phyloP scores from a whole-genome alignment of 768 basidiomycete genomes.

The Hericium coralloides region DNA sequence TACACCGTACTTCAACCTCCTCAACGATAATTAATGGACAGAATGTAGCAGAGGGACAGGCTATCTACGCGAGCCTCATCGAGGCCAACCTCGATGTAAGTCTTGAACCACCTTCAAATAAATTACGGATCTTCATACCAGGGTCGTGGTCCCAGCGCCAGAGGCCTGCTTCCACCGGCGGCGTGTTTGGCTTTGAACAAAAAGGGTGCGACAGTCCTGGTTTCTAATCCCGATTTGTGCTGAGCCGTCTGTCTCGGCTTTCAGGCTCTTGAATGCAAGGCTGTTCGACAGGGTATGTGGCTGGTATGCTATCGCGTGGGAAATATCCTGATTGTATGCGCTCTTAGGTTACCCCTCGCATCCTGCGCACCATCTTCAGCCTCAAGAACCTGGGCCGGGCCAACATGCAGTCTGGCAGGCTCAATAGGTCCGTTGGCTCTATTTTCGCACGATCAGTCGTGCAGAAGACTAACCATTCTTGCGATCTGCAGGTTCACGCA shows the following conservation, averaged over 20 bases:
- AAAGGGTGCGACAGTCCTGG: slow-evolving; percentile 2
- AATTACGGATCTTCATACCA: not conserved
- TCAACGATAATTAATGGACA: slow-evolving; percentile 5
- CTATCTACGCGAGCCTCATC: slow-evolving; percentile 10
- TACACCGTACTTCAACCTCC: slow-evolving; percentile 1
- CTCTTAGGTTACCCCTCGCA: slow-evolving; percentile 6
- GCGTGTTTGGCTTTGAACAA: slow-evolving; percentile 9
- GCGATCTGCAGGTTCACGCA: not conserved
- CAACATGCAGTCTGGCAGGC: slow-evolving; percentile 8
- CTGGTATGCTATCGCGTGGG: too few relatives aligned
- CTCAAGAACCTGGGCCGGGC: slow-evolving; percentile 12
- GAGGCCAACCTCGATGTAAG: slow-evolving; percentile 14
- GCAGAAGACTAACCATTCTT: too few relatives aligned
- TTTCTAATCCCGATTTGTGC: not conserved
- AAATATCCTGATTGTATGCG: not conserved
- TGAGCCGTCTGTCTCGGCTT: not conserved
- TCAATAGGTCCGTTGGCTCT: not conserved
- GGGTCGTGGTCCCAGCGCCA: not conserved
- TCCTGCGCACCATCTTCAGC: slow-evolving; percentile 11
- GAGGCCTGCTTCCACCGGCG: not conserved
- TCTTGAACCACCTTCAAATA: not conserved
- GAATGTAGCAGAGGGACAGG: slow-evolving; percentile 9
- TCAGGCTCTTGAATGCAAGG: slow-evolving; percentile 5
- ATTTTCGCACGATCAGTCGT: too few relatives aligned
- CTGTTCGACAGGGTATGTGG: slow-evolving; percentile 8